Evolutionary conservation across 352 stramenopile species (phyloP).

Genomic region (Phytophthora palmivora): DNA sequence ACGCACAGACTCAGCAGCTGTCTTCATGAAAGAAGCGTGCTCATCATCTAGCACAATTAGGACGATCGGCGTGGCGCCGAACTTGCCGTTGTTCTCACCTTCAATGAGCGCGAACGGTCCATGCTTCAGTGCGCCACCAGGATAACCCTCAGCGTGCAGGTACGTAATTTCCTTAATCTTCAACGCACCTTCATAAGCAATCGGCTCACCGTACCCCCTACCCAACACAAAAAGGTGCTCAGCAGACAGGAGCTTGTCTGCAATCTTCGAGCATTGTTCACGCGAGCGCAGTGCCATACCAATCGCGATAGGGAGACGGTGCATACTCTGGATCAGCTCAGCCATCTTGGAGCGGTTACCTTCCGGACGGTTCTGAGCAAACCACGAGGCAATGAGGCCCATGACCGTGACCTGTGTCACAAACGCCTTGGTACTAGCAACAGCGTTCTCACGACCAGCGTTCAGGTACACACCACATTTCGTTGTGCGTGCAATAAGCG

Average conservation of each 20-base stretch:
- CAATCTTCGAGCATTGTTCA: constrained; percentile 92
- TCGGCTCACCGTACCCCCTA: constrained; percentile 94
- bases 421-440: constrained; percentile 99
- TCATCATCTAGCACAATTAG: constrained; percentile 98
- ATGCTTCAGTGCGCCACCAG: constrained; percentile 98
- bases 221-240: constrained; percentile 97
- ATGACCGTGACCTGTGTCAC: constrained; percentile 96
- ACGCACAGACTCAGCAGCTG: constrained; percentile 95
- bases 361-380: constrained; percentile 90
- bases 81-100: constrained; percentile 91
- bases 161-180: constrained; percentile 99
- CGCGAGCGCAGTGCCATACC: constrained; percentile 96
- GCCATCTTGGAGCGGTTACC: constrained; percentile 87
- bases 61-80: constrained; percentile 97
- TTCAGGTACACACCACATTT: constrained; percentile 98
- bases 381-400: constrained; percentile 90
- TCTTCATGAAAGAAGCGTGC: constrained; percentile 96
- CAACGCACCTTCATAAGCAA: constrained; percentile 97
- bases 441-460: constrained; percentile 97
- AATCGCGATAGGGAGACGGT: constrained; percentile 97
- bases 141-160: constrained; percentile 98
- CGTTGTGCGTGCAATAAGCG: constrained; percentile 95
- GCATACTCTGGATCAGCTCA: constrained; percentile 95
- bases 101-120: constrained; percentile 99
- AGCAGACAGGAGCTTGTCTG: constrained; percentile 87